These are phyloP conservation scores for Petrea volubilis DNA, from an alignment of 257 asterid species.

Conservation along the genomic window DNA sequence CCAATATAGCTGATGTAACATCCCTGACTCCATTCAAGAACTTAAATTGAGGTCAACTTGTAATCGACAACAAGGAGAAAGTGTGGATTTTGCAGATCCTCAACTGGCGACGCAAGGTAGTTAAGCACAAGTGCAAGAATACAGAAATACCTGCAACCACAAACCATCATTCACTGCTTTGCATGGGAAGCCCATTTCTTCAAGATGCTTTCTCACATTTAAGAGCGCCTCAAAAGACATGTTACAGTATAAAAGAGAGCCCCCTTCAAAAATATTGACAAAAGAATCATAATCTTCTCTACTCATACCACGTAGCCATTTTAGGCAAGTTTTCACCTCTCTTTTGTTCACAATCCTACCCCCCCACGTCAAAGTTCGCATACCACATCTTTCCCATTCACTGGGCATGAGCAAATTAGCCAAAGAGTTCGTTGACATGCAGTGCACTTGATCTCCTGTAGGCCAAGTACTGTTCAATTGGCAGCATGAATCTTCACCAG, in stretches of 20 bases:
- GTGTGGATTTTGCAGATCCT: neutral
- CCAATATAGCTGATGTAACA: conserved; percentile 1
- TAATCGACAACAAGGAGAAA: neutral
- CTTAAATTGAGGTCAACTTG: neutral
- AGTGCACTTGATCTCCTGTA: conserved; percentile 69
- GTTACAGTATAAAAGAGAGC: conserved; percentile 82
- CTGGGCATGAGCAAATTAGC: conserved; percentile 54
- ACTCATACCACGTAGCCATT: conserved; percentile 68
- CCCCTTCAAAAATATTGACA: conserved; percentile 81
- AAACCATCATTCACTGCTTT: conserved; percentile 96
- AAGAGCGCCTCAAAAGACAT: conserved; percentile 97
- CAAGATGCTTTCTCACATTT: conserved; percentile 87
- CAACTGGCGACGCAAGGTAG: neutral
- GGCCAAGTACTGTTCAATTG: conserved; percentile 74
- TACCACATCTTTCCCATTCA: conserved; percentile 83
- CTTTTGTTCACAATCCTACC: conserved; percentile 87
- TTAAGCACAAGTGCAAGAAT: neutral
- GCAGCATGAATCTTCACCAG: conserved; percentile 87
- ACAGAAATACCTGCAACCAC: conserved; percentile 84
- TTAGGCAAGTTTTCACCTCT: conserved; percentile 68
- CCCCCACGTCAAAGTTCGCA: conserved; percentile 87
- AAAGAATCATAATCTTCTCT: conserved; percentile 87
- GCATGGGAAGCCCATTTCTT: conserved; percentile 97
- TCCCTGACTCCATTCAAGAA: neutral
- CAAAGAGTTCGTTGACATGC: conserved; percentile 59